Evolutionary conservation across 2,329 filamentous ascomycete species (phyloP).

Genomic region (Cytospora schulzeri): DNA sequence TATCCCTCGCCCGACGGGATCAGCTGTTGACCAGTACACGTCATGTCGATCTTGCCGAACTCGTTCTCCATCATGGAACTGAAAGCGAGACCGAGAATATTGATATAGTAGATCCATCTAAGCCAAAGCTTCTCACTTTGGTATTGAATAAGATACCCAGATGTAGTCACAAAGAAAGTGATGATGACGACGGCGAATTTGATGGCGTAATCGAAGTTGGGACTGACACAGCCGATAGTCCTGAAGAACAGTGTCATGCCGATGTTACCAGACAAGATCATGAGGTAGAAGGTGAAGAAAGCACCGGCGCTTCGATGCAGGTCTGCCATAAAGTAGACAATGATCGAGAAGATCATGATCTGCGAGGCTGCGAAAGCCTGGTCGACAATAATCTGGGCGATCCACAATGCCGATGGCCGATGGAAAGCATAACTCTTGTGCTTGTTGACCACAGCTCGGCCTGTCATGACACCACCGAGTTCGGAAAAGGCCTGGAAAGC

Average conservation of each 20-base stretch:
- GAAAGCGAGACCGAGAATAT: slow-evolving; percentile 74
- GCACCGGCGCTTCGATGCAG: slow-evolving; percentile 69
- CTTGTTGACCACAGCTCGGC: slow-evolving; percentile 78
- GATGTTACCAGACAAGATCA: slow-evolving; percentile 69
- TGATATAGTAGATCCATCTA: slow-evolving; percentile 82
- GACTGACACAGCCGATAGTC: slow-evolving; percentile 72
- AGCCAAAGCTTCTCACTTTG: slow-evolving; percentile 70
- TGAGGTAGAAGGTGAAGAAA: slow-evolving; percentile 76
- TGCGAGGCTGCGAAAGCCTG: slow-evolving; percentile 70
- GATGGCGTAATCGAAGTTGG: slow-evolving; percentile 83
- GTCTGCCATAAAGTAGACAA: slow-evolving; percentile 79
- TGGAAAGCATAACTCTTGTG: slow-evolving; percentile 84
- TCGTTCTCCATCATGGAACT: slow-evolving; percentile 85
- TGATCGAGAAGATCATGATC: slow-evolving; percentile 72
- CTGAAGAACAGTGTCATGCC: slow-evolving; percentile 79
- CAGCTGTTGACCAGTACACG: slow-evolving; percentile 67
- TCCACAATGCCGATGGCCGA: slow-evolving; percentile 78
- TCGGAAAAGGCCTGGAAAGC: slow-evolving; percentile 86
- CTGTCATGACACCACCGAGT: slow-evolving; percentile 73
- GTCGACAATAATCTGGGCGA: slow-evolving; percentile 81
- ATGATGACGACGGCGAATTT: slow-evolving; percentile 80
- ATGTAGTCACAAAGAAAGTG: slow-evolving; percentile 78
- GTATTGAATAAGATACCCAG: slow-evolving; percentile 83
- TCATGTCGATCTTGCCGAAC: slow-evolving; percentile 69
- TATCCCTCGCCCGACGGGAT: slow-evolving; percentile 74